phyloP scores from a whole-genome alignment of 75 land plant species.

The Cryptomeria japonica region DNA sequence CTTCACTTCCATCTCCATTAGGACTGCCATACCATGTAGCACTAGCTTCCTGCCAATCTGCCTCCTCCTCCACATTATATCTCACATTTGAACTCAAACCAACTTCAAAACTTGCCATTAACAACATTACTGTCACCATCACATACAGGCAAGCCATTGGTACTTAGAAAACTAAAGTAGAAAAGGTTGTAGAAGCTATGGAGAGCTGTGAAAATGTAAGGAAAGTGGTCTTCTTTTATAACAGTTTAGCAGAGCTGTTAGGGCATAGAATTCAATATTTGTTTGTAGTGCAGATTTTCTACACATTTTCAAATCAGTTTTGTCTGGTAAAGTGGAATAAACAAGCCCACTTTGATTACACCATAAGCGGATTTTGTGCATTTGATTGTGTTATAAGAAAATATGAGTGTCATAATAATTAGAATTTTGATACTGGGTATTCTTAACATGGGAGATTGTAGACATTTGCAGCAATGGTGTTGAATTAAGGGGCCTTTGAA shows the following conservation, averaged over 20 bases:
- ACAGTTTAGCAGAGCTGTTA: neutral
- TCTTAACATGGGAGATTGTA: neutral
- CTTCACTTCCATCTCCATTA: constrained; percentile 59
- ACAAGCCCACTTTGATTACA: no score
- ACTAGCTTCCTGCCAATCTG: constrained; percentile 48
- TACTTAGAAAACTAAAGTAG: no score
- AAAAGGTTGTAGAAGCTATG: neutral
- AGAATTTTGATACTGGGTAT: no score
- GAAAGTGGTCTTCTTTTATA: neutral
- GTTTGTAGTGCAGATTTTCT: no score
- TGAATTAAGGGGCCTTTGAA: neutral
- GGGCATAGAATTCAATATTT: neutral
- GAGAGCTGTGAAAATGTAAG: neutral
- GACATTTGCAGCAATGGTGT: neutral
- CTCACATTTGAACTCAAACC: neutral
- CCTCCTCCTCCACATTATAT: neutral
- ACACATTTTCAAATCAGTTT: neutral
- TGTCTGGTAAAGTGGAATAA: no score
- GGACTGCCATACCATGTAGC: constrained; percentile 85
- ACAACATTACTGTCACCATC: neutral
- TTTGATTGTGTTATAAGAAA: no score
- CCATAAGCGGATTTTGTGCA: no score
- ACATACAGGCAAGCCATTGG: neutral
- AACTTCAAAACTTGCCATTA: neutral
- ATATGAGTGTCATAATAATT: no score